Evolutionary conservation across 805 yeast genomes (phyloP).

Genomic region (Maudiozyma pseudohumilis): DNA sequence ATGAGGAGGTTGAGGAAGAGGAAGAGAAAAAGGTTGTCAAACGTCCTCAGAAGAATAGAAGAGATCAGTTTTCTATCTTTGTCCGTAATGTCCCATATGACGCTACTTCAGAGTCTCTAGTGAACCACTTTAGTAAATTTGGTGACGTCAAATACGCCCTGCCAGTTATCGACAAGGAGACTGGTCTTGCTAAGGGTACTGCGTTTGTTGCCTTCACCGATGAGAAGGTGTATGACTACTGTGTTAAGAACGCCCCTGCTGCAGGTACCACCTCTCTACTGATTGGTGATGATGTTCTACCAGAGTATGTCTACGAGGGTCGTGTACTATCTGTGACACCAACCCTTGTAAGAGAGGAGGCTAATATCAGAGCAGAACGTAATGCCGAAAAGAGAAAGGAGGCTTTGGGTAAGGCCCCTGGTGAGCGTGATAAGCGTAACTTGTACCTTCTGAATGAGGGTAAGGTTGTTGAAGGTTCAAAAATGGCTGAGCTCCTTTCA

Average conservation of each 20-base stretch:
- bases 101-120: slow-evolving; percentile 70
- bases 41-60: slow-evolving; percentile 39
- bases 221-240: slow-evolving; percentile 52
- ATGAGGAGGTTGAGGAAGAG: slow-evolving; percentile 26
- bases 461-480: slow-evolving; percentile 71
- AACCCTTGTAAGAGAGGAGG: slow-evolving; percentile 81
- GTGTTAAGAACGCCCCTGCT: slow-evolving; percentile 72
- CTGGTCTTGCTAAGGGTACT: slow-evolving; percentile 85
- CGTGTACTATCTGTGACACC: slow-evolving; percentile 76
- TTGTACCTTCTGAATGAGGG: slow-evolving; percentile 88
- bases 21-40: slow-evolving; percentile 28
- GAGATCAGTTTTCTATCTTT: slow-evolving; percentile 65
- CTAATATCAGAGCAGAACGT: slow-evolving; percentile 60
- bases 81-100: slow-evolving; percentile 93
- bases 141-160: slow-evolving; percentile 88
- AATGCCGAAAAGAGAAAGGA: slow-evolving; percentile 67
- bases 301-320: slow-evolving; percentile 85
- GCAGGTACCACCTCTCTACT: slow-evolving; percentile 54
- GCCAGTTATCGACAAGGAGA: slow-evolving; percentile 78
- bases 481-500: slow-evolving; percentile 59
- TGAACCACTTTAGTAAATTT: slow-evolving; percentile 68
- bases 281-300: slow-evolving; percentile 86
- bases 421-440: slow-evolving; percentile 75
- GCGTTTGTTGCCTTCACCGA: slow-evolving; percentile 83
- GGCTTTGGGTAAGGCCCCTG: slow-evolving; percentile 68